phyloP scores from a whole-genome alignment of 2,329 filamentous ascomycete genomes.

The Fusarium cicatricum region DNA sequence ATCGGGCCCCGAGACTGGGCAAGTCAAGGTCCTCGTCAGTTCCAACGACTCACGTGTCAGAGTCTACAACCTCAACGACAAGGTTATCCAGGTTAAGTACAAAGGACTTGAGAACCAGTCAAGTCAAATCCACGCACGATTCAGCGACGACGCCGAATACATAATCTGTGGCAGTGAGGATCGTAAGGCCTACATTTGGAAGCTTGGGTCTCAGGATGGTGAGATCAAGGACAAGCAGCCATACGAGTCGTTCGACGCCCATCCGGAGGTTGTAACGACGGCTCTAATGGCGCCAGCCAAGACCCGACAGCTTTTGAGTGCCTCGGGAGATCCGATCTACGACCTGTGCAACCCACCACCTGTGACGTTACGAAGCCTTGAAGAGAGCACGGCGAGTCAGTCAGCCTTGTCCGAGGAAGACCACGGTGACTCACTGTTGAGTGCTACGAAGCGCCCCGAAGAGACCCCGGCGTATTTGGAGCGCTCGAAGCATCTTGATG shows the following conservation, averaged over 20 bases:
- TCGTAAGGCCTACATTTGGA: slow-evolving; percentile 90
- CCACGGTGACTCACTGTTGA: slow-evolving; percentile 45
- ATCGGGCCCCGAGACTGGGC: slow-evolving; percentile 57
- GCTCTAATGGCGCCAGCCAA: slow-evolving; percentile 83
- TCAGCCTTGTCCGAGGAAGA: slow-evolving; percentile 49
- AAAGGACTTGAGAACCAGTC: slow-evolving; percentile 89
- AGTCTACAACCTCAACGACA: slow-evolving; percentile 87
- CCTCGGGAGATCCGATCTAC: slow-evolving; percentile 91
- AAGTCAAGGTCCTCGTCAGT: slow-evolving; percentile 86
- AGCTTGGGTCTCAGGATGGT: slow-evolving; percentile 57
- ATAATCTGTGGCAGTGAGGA: slow-evolving; percentile 96
- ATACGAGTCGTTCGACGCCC: slow-evolving; percentile 89
- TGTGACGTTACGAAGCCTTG: slow-evolving; percentile 78
- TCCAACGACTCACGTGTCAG: slow-evolving; percentile 95
- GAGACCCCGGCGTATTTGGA: slow-evolving; percentile 81
- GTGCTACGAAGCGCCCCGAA: slow-evolving; percentile 57
- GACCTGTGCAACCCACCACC: slow-evolving; percentile 96
- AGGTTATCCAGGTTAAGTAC: slow-evolving; percentile 86
- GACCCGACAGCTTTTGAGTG: slow-evolving; percentile 78
- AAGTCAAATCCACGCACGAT: slow-evolving; percentile 88
- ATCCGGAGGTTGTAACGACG: slow-evolving; percentile 88
- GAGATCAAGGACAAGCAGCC: slow-evolving; percentile 82
- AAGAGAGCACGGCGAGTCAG: slow-evolving; percentile 63
- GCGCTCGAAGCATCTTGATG: slow-evolving; percentile 77
- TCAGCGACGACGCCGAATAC: slow-evolving; percentile 86